Conservation (phyloP, 805 yeast genomes). For the Candida nonsorbophila region DNA sequence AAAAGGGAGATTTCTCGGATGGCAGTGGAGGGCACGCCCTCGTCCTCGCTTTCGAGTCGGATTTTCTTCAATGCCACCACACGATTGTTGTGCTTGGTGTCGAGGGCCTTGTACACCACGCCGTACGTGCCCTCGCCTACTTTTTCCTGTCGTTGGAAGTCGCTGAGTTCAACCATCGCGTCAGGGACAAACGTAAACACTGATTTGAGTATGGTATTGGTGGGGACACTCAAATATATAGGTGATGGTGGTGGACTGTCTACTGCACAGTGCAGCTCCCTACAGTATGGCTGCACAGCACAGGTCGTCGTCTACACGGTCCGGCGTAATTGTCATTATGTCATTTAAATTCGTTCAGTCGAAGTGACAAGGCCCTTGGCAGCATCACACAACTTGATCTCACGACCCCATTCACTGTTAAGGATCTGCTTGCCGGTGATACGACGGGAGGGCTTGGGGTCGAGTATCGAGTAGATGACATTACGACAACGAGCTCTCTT, state of each 20-base stretch:
- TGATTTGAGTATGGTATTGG: not conserved
- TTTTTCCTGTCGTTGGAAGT: constrained; percentile 90
- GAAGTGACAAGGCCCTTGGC: too few relatives aligned
- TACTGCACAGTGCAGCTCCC: too few relatives aligned
- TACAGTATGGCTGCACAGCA: too few relatives aligned
- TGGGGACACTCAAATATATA: too few relatives aligned
- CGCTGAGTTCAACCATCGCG: constrained; percentile 79
- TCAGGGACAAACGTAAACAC: not conserved
- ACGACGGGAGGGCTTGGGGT: constrained; percentile 84
- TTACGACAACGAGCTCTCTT: constrained; percentile 87
- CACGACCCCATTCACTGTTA: constrained; percentile 94
- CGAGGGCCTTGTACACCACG: constrained; percentile 94
- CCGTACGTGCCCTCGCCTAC: constrained; percentile 99
- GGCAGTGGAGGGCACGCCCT: constrained; percentile 98
- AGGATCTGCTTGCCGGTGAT: constrained; percentile 84
- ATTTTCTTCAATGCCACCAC: constrained; percentile 94
- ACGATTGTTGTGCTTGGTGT: constrained; percentile 83
- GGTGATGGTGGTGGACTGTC: too few relatives aligned
- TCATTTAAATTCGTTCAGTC: too few relatives aligned
- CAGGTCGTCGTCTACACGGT: too few relatives aligned
- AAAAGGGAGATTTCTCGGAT: constrained; percentile 91
- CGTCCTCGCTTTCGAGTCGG: constrained; percentile 92
- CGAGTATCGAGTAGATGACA: constrained; percentile 87
- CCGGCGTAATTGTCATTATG: too few relatives aligned
- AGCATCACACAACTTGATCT: constrained; percentile 72